A percentile compares a stretch with the other conserved stretches of the same genome.
phyloP scores from a whole-genome alignment of 1,284 basidiomycete species.

The Melampsora americana region DNA sequence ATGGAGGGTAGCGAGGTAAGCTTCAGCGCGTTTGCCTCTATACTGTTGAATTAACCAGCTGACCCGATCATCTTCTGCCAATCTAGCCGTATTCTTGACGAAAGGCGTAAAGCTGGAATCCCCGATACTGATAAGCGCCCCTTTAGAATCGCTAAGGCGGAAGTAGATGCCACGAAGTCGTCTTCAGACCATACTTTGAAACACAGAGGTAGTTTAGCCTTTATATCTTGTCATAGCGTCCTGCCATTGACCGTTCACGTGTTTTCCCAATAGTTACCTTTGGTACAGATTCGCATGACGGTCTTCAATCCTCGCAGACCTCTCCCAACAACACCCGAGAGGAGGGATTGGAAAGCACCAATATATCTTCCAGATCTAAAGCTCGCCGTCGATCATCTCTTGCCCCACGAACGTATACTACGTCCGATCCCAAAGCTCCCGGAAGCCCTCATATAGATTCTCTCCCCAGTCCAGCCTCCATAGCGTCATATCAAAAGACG shows the following conservation, averaged over 20 bases:
- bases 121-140: constrained; percentile 48
- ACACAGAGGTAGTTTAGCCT: background rate
- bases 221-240: background rate
- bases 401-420: background rate
- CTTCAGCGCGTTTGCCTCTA: background rate
- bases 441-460: too few relatives aligned
- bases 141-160: constrained; percentile 47
- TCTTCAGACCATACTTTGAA: background rate
- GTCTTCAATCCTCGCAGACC: background rate
- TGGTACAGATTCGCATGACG: background rate
- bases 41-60: background rate
- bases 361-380: background rate
- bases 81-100: constrained; percentile 43
- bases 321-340: background rate
- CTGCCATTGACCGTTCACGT: background rate
- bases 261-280: constrained; percentile 2
- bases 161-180: constrained; percentile 44
- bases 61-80: background rate
- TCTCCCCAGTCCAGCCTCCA: background rate
- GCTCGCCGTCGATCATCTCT: background rate
- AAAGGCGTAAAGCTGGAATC: constrained; percentile 49
- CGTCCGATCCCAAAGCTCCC: too few relatives aligned
- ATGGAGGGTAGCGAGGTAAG: constrained; percentile 22
- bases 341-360: background rate
- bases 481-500: background rate